Evolutionary conservation across 768 basidiomycete species (phyloP).

Genomic region (Hygrophoropsis aurantiaca): DNA sequence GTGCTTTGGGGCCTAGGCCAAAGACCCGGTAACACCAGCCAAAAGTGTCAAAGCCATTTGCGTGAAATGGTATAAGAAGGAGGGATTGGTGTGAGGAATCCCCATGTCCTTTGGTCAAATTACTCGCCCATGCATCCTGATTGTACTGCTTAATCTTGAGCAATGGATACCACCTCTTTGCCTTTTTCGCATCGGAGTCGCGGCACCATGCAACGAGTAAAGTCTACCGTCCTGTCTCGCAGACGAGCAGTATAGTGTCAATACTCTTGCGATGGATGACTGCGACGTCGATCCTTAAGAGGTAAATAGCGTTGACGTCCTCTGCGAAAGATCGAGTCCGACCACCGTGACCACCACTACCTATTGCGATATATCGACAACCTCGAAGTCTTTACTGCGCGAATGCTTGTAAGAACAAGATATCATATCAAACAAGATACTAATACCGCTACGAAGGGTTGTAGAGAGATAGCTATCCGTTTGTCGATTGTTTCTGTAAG

Average conservation of each 20-base stretch:
- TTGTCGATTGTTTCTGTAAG: too few relatives aligned
- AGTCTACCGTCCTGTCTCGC: constrained; percentile 22
- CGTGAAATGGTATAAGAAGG: too few relatives aligned
- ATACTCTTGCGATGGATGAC: constrained; percentile 79
- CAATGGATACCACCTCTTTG: constrained; percentile 8
- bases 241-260: constrained; percentile 21
- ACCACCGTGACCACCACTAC: too few relatives aligned
- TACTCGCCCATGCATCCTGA: constrained; percentile 5
- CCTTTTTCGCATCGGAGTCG: constrained; percentile 35
- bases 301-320: constrained; percentile 14
- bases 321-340: background rate
- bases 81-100: background rate
- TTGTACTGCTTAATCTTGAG: constrained; percentile 5
- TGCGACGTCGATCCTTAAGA: constrained; percentile 57
- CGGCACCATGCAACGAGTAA: constrained; percentile 31
- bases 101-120: background rate
- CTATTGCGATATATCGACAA: too few relatives aligned
- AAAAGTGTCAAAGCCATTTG: too few relatives aligned
- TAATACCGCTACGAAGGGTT: background rate
- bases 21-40: too few relatives aligned
- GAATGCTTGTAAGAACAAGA: too few relatives aligned
- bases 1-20: too few relatives aligned
- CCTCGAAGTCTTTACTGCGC: too few relatives aligned
- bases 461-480: background rate
- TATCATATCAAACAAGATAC: background rate